Conservation (phyloP, 2,329 filamentous ascomycete species). For the Cladorrhinum sp. region DNA sequence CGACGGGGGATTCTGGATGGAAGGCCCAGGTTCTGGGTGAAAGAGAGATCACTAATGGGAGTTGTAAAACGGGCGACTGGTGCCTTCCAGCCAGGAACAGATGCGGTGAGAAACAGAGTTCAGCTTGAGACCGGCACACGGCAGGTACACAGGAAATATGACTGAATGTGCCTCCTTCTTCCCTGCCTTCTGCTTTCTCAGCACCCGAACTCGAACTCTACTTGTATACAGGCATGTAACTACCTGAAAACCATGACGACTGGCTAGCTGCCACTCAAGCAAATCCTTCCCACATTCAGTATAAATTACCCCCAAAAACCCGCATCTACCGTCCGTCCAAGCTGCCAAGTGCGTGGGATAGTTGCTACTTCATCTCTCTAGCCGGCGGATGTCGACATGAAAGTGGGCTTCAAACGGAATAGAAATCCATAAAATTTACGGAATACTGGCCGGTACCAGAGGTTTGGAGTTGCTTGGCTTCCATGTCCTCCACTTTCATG, state of each 20-base stretch:
- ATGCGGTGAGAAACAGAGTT: background rate
- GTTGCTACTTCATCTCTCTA: background rate
- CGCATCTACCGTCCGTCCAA: background rate
- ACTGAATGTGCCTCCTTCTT: background rate
- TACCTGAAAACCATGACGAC: background rate
- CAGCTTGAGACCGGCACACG: background rate
- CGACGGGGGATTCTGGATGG: background rate
- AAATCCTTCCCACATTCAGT: conserved; percentile 8
- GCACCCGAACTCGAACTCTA: background rate
- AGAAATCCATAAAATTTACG: background rate
- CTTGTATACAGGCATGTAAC: background rate
- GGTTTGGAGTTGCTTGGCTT: conserved; percentile 6
- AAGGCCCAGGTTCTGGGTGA: background rate
- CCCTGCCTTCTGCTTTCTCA: too few species aligned
- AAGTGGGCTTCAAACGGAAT: background rate
- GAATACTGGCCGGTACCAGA: conserved; percentile 8
- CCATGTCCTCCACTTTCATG: conserved; percentile 1
- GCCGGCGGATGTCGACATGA: background rate
- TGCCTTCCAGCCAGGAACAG: background rate
- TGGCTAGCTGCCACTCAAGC: background rate
- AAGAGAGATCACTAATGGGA: background rate
- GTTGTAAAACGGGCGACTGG: too few species aligned
- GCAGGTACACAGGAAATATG: background rate
- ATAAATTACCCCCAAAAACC: background rate
- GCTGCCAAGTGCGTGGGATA: background rate